These are phyloP conservation scores for Syzygium malaccense DNA, from an alignment of 441 rosid species.

Conservation along the genomic window DNA sequence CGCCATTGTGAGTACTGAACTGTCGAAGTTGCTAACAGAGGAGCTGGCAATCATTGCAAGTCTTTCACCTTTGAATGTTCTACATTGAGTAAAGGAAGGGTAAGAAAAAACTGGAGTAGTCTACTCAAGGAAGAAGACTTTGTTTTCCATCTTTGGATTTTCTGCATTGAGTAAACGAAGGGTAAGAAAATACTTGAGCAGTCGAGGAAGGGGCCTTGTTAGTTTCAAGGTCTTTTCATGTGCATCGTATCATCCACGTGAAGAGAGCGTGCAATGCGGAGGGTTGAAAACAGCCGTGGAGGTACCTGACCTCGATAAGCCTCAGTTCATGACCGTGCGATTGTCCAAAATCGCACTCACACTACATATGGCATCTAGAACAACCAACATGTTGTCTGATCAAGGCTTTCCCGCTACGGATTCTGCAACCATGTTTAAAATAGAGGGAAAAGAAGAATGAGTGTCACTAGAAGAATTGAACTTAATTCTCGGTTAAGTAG, in stretches of 20 bases:
- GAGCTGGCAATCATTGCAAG: background rate
- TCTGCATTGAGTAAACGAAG: background rate
- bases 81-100: background rate
- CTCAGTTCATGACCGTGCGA: rapidly evolving
- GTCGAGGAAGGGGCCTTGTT: background rate
- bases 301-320: background rate
- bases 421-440: background rate
- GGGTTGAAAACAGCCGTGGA: background rate
- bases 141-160: background rate
- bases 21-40: background rate
- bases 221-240: background rate
- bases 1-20: background rate
- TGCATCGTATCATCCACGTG: background rate
- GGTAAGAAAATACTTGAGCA: background rate
- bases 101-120: background rate
- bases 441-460: background rate
- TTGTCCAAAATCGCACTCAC: background rate
- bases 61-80: background rate
- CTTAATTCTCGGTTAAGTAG: background rate
- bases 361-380: background rate
- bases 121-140: background rate
- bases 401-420: rapidly evolving
- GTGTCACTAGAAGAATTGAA: background rate
- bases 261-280: background rate
- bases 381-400: background rate